These are phyloP conservation scores for Paramecium sexaurelia DNA, from an alignment of 73 alveolate genomes.

Conservation along the genomic window DNA sequence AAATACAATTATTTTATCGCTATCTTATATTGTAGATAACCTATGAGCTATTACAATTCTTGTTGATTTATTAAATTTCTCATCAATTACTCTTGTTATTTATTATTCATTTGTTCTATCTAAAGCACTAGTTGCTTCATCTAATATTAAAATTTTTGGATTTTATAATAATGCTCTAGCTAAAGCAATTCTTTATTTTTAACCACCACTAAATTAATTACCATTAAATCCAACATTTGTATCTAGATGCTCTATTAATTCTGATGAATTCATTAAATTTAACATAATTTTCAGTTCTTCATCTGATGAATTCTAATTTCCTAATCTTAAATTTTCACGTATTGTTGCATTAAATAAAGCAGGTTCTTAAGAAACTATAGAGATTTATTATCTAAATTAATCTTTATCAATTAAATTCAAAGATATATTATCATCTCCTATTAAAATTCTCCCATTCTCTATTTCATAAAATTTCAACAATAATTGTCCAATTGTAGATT, in stretches of 20 bases:
- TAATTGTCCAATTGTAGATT: slow-evolving; percentile 83
- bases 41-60: slow-evolving; percentile 82
- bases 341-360: slow-evolving; percentile 77
- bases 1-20: slow-evolving; percentile 74
- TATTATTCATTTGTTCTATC: slow-evolving; percentile 74
- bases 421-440: slow-evolving; percentile 74
- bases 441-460: slow-evolving; percentile 70
- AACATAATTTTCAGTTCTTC: slow-evolving; percentile 71
- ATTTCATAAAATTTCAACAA: slow-evolving; percentile 85
- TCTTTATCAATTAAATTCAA: slow-evolving; percentile 8
- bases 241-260: slow-evolving; percentile 58
- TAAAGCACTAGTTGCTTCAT: slow-evolving; percentile 92
- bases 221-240: slow-evolving; percentile 85
- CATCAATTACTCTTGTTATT: slow-evolving; percentile 72
- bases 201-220: slow-evolving; percentile 83
- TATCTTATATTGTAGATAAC: slow-evolving; percentile 75
- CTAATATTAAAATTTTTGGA: slow-evolving; percentile 81
- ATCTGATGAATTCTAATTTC: slow-evolving; percentile 70
- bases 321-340: slow-evolving; percentile 78
- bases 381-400: slow-evolving; percentile 64
- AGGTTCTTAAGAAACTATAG: slow-evolving; percentile 87
- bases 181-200: slow-evolving; percentile 88
- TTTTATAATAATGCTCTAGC: slow-evolving; percentile 85
- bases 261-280: slow-evolving; percentile 68
- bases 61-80: slow-evolving; percentile 69